A percentile compares a stretch with the other conserved stretches of the same genome.
These are phyloP conservation scores for Mycena amicta DNA, from an alignment of 768 basidiomycete species.

Conservation along the genomic window DNA sequence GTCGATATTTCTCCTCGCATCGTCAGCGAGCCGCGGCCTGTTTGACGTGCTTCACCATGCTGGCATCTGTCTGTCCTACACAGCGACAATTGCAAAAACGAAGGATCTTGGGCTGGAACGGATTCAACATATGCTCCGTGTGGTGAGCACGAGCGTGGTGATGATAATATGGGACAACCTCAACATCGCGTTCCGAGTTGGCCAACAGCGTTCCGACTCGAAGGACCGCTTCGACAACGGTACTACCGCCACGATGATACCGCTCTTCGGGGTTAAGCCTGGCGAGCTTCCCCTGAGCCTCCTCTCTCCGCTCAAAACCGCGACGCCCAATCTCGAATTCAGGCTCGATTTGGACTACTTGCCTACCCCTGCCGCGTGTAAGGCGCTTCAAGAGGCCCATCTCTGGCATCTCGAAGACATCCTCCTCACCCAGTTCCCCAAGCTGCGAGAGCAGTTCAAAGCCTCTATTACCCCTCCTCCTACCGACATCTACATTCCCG, in stretches of 20 bases:
- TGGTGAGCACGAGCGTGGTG: not conserved
- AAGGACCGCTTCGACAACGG: conserved; percentile 34
- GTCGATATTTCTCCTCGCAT: conserved; percentile 29
- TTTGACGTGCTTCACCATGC: conserved; percentile 32
- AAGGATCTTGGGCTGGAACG: conserved; percentile 24
- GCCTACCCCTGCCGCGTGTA: not conserved
- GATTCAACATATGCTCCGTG: not conserved
- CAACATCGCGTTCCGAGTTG: conserved; percentile 30
- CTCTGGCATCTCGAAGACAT: conserved; percentile 3
- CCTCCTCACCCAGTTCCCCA: not conserved
- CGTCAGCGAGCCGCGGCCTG: conserved; percentile 22
- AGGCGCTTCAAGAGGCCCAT: not conserved
- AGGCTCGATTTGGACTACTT: not conserved
- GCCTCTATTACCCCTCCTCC: conserved; percentile 3
- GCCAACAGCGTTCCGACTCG: conserved; percentile 25
- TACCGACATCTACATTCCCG: conserved; percentile 9
- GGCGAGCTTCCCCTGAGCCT: conserved; percentile 18
- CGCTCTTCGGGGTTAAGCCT: not conserved
- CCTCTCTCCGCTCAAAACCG: conserved; percentile 14
- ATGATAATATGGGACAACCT: conserved; percentile 31
- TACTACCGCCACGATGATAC: conserved; percentile 28
- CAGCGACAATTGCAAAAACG: conserved; percentile 24
- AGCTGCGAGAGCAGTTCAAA: not conserved
- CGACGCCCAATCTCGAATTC: conserved; percentile 9
- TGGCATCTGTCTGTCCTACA: conserved; percentile 28